Evolutionary conservation across 371 early-diverging fungal species (phyloP), one percentile per base, ranked within the genome.

Genomic region (Apophysomyces trapeziformis): DNA sequence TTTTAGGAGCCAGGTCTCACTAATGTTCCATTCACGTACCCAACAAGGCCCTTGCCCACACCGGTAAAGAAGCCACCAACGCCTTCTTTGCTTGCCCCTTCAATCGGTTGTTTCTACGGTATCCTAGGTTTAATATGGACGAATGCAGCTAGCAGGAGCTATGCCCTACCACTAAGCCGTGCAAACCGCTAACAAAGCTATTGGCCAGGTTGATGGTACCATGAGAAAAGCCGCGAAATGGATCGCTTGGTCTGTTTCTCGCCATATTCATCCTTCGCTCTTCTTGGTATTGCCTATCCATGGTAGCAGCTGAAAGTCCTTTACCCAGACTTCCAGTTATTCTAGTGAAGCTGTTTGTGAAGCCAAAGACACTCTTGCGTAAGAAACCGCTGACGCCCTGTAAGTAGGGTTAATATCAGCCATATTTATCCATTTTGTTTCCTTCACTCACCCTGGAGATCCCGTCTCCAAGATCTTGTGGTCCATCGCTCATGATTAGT

Each of bases 261-360:
- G 84, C 85, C 61, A 89, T 81, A 32, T 83, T 80, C 45, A 93
- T 78, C 7, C 90, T 81, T 43, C 95, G 82, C 13, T 85, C 78
- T 38, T 89, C 84, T 79, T 94, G 95, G 78, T 89, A 95, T 66
- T 89, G 84, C 56, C 87, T 85, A 66, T 96, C 96, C 85, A 96
- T 77, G 0, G 96, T 95, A 21, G 94, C 94, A 2, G 87, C 92
- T 1, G 96, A 86, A 38, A 96, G 70, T 59, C 94, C 95, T 83
- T 96, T 95, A 65, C 93, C 90, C 26, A 96, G 74, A 66, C 93
- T 92, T 41, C 92, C 94, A 0, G 96, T 91, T 60, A 96, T 86
- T 68, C 90, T 89, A 44, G 92, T 89, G 64, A 96, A 83, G 54
- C 92, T 92, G 69, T 95, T 96, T 0, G 93, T 83, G 16, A 95